Evolutionary conservation across 306 rosid species (phyloP), one percentile per base, ranked within the genome.

Genomic region (Carpinus viminea): DNA sequence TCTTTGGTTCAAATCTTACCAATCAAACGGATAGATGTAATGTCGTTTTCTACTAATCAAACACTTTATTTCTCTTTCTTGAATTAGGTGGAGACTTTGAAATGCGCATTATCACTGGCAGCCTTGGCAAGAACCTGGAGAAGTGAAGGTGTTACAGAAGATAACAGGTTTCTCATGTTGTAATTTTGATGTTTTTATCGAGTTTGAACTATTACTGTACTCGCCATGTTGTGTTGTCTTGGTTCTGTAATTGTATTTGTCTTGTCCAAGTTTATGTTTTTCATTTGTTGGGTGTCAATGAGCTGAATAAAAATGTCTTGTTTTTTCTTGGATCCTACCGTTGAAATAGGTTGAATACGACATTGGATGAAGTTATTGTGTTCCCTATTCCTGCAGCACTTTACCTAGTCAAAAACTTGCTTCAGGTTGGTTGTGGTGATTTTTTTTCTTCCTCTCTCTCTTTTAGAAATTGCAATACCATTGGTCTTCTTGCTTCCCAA

Each of bases 371-470:
- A 91, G 97, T 92, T 75, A 91, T 84, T 59, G 97, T 93, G 54
- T 95, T 89, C 81, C 99, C 98, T 68, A 93, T 95, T 83, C 99
- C 98, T 38, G 98, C 98, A 34, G 87, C 81, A 4, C 99, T 95
- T 72, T 95, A 95, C 87, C 93, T 93, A 34, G 90, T 95, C 18
- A 95, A 95, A 80, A 95, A 95, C 78, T 81, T 95, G 88, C 99
- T 95, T 81, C 99, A 93, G 97, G 97, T 94, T 86, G 48, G 91
- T 81, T 59, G 52, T 46, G 24, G 47, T 20, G 84, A 53, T 50
- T 20, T 21, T 56, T 56, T 56, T 21, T 81, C 26, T 24, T 24
- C 26, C 26, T 51, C 57, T 36, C 31, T 48, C 20, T 66, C 17
- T 55, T 59, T 57, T 61, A 16, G 47, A 21, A 12, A 18, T 75